A percentile compares a stretch with the other conserved stretches of the same genome.
phyloP scores from a whole-genome alignment of 352 stramenopile species.

The Phytopythium montanum region DNA sequence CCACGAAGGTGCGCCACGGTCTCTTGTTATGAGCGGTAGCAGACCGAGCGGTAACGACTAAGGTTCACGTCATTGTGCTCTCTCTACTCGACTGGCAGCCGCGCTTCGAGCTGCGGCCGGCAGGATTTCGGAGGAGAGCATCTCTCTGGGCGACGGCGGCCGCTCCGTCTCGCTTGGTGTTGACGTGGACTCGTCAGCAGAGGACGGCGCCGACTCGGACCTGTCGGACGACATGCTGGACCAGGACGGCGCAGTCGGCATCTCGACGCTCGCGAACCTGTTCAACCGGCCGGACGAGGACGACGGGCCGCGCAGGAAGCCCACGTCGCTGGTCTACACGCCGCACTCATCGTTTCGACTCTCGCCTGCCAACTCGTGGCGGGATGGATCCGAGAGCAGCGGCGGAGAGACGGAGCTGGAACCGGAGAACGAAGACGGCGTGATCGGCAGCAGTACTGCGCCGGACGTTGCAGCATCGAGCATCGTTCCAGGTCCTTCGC shows the following conservation, averaged over 20 bases:
- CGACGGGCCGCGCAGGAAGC: slow-evolving; percentile 1
- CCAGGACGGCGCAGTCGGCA: slow-evolving; percentile 40
- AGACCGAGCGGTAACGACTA: too few relatives aligned
- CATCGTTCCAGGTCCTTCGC: not conserved
- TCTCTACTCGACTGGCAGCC: not conserved
- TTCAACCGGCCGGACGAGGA: slow-evolving; percentile 27
- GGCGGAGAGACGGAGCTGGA: slow-evolving; percentile 66
- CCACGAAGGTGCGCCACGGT: slow-evolving; percentile 23
- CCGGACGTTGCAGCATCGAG: not conserved
- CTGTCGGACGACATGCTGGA: slow-evolving; percentile 75
- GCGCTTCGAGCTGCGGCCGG: slow-evolving; percentile 6
- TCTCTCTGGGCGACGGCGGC: slow-evolving; percentile 18
- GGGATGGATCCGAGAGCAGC: slow-evolving; percentile 38
- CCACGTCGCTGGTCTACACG: slow-evolving; percentile 3
- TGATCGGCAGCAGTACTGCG: not conserved
- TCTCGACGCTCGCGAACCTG: slow-evolving; percentile 52
- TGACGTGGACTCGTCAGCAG: slow-evolving; percentile 1
- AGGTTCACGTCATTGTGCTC: too few relatives aligned
- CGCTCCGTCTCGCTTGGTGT: too few relatives aligned
- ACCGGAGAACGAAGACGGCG: slow-evolving; percentile 34
- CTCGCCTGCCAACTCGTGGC: slow-evolving; percentile 23
- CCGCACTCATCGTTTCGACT: slow-evolving; percentile 20
- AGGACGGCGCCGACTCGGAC: slow-evolving; percentile 46
- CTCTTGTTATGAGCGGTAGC: not conserved
- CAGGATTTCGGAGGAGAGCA: slow-evolving; percentile 49